These are phyloP conservation scores for Suillus subluteus DNA, from an alignment of 768 basidiomycete genomes.

Conservation along the genomic window DNA sequence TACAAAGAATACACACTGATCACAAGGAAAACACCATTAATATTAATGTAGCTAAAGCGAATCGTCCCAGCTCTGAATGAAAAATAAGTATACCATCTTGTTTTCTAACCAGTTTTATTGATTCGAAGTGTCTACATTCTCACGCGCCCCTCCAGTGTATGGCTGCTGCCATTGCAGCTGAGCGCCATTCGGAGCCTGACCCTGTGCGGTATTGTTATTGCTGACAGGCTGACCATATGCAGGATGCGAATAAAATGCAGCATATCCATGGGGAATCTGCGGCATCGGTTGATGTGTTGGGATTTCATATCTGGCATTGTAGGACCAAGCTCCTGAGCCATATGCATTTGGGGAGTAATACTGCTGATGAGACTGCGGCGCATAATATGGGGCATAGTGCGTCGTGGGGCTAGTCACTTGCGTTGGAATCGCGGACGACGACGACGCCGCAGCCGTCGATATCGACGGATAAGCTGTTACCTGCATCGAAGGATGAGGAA, in stretches of 20 bases:
- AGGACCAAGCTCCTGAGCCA: constrained; percentile 37
- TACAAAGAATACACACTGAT: neutral
- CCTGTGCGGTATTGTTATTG: neutral
- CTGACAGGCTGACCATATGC: constrained; percentile 6
- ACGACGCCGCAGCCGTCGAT: constrained; percentile 19
- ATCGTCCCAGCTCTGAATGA: neutral
- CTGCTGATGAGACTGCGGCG: constrained; percentile 21
- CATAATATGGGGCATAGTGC: constrained; percentile 21
- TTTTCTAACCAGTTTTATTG: neutral
- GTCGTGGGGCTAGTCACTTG: constrained; percentile 17
- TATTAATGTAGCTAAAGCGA: neutral
- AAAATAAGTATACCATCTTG: neutral
- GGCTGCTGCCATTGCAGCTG: constrained; percentile 41
- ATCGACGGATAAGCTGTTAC: constrained; percentile 28
- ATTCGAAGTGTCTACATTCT: too few species aligned
- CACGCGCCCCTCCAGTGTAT: constrained; percentile 27
- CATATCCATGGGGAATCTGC: constrained; percentile 18
- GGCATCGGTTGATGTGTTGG: constrained; percentile 24
- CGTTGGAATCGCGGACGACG: constrained; percentile 23
- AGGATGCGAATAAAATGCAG: constrained; percentile 10
- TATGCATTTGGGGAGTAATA: constrained; percentile 24
- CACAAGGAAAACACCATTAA: neutral
- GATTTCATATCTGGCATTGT: constrained; percentile 28
- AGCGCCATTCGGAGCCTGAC: constrained; percentile 29
- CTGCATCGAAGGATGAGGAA: constrained; percentile 24